These are phyloP conservation scores for Persicaria tinctoria DNA, from an alignment of 148 eudicot species.

Conservation along the genomic window DNA sequence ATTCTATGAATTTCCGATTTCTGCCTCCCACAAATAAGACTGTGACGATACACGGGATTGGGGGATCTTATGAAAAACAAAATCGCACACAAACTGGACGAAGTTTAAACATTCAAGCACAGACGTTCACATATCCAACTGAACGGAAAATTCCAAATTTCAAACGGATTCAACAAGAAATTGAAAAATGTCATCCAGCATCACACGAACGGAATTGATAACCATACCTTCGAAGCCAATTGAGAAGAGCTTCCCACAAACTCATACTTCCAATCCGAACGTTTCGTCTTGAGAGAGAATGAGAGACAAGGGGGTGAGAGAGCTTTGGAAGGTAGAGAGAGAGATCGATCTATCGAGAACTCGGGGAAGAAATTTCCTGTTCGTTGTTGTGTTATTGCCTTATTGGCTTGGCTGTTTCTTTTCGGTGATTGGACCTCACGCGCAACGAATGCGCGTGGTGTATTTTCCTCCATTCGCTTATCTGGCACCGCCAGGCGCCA, in stretches of 20 bases:
- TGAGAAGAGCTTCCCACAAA: slow-evolving; percentile 59
- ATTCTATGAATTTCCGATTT: not conserved
- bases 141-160: not conserved
- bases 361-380: slow-evolving; percentile 6
- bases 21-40: not conserved
- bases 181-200: not conserved
- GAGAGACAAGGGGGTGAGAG: not conserved
- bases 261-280: slow-evolving; percentile 28
- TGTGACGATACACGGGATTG: not conserved
- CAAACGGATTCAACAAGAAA: not conserved
- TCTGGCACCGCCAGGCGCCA: not conserved
- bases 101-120: slow-evolving; percentile 2
- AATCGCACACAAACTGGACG: not conserved
- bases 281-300: not conserved
- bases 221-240: slow-evolving; percentile 64
- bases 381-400: slow-evolving; percentile 8
- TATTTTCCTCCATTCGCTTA: not conserved
- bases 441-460: not conserved
- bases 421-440: not conserved
- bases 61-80: not conserved
- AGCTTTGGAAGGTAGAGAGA: not conserved
- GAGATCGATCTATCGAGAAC: slow-evolving; percentile 4
- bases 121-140: not conserved
- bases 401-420: slow-evolving; percentile 7
- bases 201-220: not conserved